These are phyloP conservation scores for Saccharomyces paradoxus DNA, from an alignment of 805 yeast genomes.

Conservation along the genomic window DNA sequence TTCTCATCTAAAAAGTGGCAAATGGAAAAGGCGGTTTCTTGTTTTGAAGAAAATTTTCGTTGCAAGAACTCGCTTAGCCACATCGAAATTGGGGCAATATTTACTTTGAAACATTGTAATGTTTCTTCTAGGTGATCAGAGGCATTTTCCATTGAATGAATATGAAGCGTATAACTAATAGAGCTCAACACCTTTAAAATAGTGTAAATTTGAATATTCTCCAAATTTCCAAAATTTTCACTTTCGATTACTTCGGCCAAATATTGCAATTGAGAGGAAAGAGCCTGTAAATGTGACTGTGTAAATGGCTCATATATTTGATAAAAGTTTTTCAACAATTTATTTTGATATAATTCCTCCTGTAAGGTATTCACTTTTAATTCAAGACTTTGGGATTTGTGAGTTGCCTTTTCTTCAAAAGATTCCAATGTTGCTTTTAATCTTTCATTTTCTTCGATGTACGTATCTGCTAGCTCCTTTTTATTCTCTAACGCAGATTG, in stretches of 20 bases:
- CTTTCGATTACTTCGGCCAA: constrained; percentile 1
- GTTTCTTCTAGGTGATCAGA: not conserved
- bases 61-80: not conserved
- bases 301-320: not conserved
- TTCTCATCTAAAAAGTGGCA: not conserved
- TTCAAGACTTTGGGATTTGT: not conserved
- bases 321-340: not conserved
- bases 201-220: not conserved
- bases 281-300: not conserved
- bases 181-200: not conserved
- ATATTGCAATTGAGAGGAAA: constrained; percentile 3
- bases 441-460: not conserved
- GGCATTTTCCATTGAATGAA: constrained; percentile 4
- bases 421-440: not conserved
- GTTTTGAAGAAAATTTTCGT: not conserved
- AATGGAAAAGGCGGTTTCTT: not conserved
- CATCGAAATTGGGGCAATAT: not conserved
- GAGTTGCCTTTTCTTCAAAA: not conserved
- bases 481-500: not conserved
- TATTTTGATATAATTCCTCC: not conserved
- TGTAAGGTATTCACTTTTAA: not conserved
- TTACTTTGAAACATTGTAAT: not conserved
- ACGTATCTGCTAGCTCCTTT: not conserved
- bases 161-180: not conserved
- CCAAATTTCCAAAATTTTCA: not conserved